phyloP scores from a whole-genome alignment of 176 grass and related monocot species.

The Musa beccarii region DNA sequence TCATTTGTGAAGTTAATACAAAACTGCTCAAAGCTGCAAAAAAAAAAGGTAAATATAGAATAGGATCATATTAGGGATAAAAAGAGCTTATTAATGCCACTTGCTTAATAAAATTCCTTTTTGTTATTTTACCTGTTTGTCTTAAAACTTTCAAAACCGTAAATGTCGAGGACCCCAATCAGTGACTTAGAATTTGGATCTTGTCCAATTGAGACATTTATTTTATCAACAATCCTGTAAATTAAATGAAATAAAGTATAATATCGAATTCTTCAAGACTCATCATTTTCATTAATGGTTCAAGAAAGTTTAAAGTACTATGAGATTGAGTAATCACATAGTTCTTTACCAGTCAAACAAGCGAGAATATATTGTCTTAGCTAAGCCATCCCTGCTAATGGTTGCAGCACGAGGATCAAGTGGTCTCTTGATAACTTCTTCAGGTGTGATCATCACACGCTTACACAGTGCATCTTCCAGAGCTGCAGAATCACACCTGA shows the following conservation, averaged over 20 bases:
- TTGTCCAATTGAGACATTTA: slow-evolving; percentile 95
- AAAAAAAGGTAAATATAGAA: slow-evolving; percentile 3
- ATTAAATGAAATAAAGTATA: slow-evolving; percentile 4
- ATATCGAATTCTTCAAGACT: not conserved
- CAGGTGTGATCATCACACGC: slow-evolving; percentile 92
- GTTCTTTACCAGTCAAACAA: slow-evolving; percentile 96
- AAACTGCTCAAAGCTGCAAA: slow-evolving; percentile 10
- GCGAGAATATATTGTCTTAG: slow-evolving; percentile 95
- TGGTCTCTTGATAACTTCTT: slow-evolving; percentile 98
- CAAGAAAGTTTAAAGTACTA: not conserved
- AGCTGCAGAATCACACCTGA: slow-evolving; percentile 79
- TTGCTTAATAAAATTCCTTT: not conserved
- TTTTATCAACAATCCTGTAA: slow-evolving; percentile 93
- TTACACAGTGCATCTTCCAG: slow-evolving; percentile 95
- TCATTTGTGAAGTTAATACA: slow-evolving; percentile 10
- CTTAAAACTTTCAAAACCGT: slow-evolving; percentile 99
- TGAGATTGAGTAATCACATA: not conserved
- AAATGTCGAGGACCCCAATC: slow-evolving; percentile 96
- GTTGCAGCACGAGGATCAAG: slow-evolving; percentile 86
- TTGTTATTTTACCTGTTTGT: slow-evolving; percentile 52
- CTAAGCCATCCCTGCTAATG: slow-evolving; percentile 92
- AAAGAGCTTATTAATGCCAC: not conserved
- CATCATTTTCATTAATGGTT: not conserved
- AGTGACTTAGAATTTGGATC: slow-evolving; percentile 81
- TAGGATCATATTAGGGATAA: slow-evolving; percentile 10